These are phyloP conservation scores for Salix brachista DNA, from an alignment of 345 rosid species.

Conservation along the genomic window DNA sequence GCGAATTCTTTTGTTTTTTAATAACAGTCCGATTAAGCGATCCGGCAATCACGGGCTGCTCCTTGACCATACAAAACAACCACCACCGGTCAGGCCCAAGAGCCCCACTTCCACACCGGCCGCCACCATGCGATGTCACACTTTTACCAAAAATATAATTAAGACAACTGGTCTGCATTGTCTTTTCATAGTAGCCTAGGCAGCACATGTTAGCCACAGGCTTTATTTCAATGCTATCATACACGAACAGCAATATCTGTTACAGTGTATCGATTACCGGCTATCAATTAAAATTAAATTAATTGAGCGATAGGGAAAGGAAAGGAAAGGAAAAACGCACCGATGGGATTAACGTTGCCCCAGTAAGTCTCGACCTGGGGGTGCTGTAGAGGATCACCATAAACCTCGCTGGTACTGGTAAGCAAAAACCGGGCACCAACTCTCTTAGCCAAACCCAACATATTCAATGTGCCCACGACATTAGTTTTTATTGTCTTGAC, in stretches of 20 bases:
- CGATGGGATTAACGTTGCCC: slow-evolving; percentile 99
- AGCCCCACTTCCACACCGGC: background rate
- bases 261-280: background rate
- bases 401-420: slow-evolving; percentile 96
- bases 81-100: background rate
- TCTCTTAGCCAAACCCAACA: slow-evolving; percentile 92
- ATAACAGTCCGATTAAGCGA: background rate
- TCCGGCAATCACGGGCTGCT: background rate
- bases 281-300: too few species aligned
- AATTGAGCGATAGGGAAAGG: too few species aligned
- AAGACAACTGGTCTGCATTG: background rate
- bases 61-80: background rate
- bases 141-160: background rate
- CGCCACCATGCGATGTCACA: background rate
- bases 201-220: background rate
- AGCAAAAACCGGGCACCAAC: slow-evolving; percentile 88
- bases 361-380: slow-evolving; percentile 99
- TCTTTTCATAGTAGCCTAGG: background rate
- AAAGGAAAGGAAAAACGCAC: slow-evolving; percentile 27
- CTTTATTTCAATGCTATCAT: background rate
- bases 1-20: background rate
- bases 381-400: slow-evolving; percentile 97
- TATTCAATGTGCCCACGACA: slow-evolving; percentile 92
- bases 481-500: slow-evolving; percentile 98
- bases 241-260: background rate